Base-by-base conservation (phyloP, 169 alveolate species). In the Plasmodium falciparum region DNA sequence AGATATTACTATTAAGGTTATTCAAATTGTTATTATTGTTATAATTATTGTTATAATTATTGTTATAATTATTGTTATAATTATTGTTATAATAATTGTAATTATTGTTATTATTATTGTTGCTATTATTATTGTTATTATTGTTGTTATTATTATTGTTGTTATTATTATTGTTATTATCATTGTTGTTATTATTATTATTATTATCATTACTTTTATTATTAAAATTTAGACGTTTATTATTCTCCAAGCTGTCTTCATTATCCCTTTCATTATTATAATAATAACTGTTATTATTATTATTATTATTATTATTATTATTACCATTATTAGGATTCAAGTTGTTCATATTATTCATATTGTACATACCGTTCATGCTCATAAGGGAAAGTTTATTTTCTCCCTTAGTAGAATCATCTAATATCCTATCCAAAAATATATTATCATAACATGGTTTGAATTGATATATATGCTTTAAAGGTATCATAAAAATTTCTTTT, bases 401-500 rank as follows among this genome's bases (percentile, higher is more conserved):
- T 12, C 17, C 17, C 20, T 69, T 43, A 22, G 13, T 0, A 17
- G 49, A 20, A 22, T 22, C 17, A n/a, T 22, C 43, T 63, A 6
- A n/a, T 5, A 5, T 39, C 4, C 11, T 39, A 75, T 62, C 78
- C 45, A 65, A 52, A 22, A 69, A 58, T 9, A 86, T 66, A 54
- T 58, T 86, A 71, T 73, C 78, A 86, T 58, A 58, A 29, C 73
- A 70, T 45, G 92, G 92, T 24, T 86, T 86, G 73, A 86, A 86
- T 65, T 86, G 92, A 47, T 72, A 86, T 11, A 86, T 86, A 72
- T 72, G 88, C 22, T 86, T 86, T 52, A 86, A 70, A 7, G 92
- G 92, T 50, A 86, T 73, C 80, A 86, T 65, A 43, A 59, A 73
- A 26, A 86, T 86, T 71, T 86, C 92, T 62, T 73, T 86, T 73